These are phyloP conservation scores for Mortierella sp. DNA, from an alignment of 371 early-diverging fungal species.

Conservation along the genomic window DNA sequence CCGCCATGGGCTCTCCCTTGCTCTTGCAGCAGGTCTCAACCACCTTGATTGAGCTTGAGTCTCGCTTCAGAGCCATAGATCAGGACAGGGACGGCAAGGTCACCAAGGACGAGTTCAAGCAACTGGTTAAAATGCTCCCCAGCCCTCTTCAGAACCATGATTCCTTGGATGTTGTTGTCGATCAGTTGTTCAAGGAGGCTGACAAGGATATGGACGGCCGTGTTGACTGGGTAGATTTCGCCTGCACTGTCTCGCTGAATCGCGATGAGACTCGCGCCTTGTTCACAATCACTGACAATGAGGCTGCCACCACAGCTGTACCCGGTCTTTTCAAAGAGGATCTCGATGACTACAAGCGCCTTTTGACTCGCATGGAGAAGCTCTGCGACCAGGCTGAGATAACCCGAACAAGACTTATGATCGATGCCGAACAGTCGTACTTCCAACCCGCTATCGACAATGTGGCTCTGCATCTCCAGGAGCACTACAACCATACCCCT, in stretches of 20 bases:
- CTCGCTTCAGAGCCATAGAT: constrained; percentile 60
- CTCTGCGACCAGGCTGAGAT: constrained; percentile 74
- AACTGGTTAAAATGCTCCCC: constrained; percentile 57
- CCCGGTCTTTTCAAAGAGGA: constrained; percentile 64
- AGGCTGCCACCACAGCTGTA: constrained; percentile 11
- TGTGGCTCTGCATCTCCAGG: constrained; percentile 78
- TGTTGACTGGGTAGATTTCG: constrained; percentile 75
- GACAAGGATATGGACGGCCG: constrained; percentile 64
- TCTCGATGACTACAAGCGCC: constrained; percentile 77
- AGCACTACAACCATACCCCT: constrained; percentile 73
- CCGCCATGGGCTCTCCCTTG: constrained; percentile 87
- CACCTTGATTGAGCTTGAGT: constrained; percentile 59
- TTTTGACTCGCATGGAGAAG: constrained; percentile 76
- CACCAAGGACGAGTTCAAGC: constrained; percentile 41
- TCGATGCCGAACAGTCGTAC: constrained; percentile 95
- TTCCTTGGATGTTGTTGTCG: constrained; percentile 26
- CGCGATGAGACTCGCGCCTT: constrained; percentile 65
- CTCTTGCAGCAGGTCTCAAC: constrained; percentile 83
- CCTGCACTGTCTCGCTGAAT: constrained; percentile 68
- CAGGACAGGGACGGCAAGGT: constrained; percentile 63
- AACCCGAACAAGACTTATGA: constrained; percentile 83
- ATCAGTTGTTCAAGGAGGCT: constrained; percentile 61
- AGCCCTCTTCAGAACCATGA: constrained; percentile 10
- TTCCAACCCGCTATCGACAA: constrained; percentile 96
- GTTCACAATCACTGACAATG: constrained; percentile 37